Evolutionary conservation across 2,329 filamentous ascomycete species (phyloP).

Genomic region (Clonostachys sp.): DNA sequence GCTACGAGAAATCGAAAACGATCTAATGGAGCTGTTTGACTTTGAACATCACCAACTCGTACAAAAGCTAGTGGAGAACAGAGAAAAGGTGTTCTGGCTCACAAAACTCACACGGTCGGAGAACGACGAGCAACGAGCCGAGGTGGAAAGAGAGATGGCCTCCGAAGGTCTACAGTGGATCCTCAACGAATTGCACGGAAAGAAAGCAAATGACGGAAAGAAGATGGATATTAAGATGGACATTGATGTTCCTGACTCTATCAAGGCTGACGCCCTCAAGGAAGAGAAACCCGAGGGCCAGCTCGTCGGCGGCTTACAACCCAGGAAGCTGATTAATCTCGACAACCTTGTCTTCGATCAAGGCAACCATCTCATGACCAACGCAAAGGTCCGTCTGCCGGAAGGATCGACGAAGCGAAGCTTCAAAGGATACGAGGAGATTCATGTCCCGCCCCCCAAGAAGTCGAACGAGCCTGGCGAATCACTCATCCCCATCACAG

Average conservation of each 20-base stretch:
- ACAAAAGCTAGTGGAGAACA: constrained; percentile 83
- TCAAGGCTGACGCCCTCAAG: constrained; percentile 43
- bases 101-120: constrained; percentile 82
- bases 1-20: constrained; percentile 92
- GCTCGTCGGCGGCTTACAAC: constrained; percentile 78
- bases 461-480: constrained; percentile 78
- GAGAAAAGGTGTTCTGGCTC: constrained; percentile 93
- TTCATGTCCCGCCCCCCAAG: constrained; percentile 92
- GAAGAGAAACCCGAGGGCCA: constrained; percentile 59
- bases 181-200: constrained; percentile 80
- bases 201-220: constrained; percentile 54
- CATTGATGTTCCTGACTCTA: constrained; percentile 67
- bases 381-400: constrained; percentile 87
- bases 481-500: constrained; percentile 74
- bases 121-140: constrained; percentile 68
- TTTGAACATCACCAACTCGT: constrained; percentile 95
- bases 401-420: constrained; percentile 92
- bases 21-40: constrained; percentile 96
- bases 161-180: constrained; percentile 84
- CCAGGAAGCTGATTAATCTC: constrained; percentile 82
- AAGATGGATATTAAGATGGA: constrained; percentile 94
- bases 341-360: constrained; percentile 97
- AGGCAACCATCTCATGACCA: constrained; percentile 99
- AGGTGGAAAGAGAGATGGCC: constrained; percentile 85
- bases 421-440: constrained; percentile 98